These are phyloP conservation scores for Ceratocystis alfenasii DNA, from an alignment of 2,329 filamentous ascomycete species.

Conservation along the genomic window DNA sequence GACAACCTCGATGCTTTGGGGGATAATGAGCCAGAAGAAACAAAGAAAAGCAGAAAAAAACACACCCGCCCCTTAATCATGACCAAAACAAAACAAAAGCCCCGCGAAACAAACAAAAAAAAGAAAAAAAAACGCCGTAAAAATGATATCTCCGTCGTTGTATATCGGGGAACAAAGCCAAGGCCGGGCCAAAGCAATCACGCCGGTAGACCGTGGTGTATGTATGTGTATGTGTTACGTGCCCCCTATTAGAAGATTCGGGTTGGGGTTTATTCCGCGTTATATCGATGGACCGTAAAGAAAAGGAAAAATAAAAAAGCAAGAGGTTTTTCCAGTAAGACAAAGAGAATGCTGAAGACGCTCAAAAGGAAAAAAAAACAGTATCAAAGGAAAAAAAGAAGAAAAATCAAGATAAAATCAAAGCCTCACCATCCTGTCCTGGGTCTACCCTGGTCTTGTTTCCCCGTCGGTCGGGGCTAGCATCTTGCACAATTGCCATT, in stretches of 20 bases:
- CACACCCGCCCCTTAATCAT: too few species aligned
- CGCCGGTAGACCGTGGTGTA: too few species aligned
- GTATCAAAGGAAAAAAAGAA: neutral
- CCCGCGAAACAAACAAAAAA: neutral
- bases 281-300: conserved; percentile 5
- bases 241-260: neutral
- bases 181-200: neutral
- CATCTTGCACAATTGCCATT: too few species aligned
- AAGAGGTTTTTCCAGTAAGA: neutral
- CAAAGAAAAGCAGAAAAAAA: neutral
- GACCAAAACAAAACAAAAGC: too few species aligned
- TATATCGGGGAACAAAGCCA: neutral
- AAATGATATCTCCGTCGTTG: neutral
- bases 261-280: neutral
- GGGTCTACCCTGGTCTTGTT: too few species aligned
- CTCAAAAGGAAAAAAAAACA: neutral
- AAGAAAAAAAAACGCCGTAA: neutral
- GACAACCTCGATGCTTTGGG: neutral
- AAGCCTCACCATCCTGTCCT: too few species aligned
- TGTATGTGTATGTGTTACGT: neutral
- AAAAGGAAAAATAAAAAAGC: conserved; percentile 13
- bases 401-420: neutral
- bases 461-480: too few species aligned
- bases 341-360: neutral
- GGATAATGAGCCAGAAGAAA: neutral